These are phyloP conservation scores for Rhodotorula paludigena DNA, from an alignment of 768 basidiomycete genomes.

Conservation along the genomic window DNA sequence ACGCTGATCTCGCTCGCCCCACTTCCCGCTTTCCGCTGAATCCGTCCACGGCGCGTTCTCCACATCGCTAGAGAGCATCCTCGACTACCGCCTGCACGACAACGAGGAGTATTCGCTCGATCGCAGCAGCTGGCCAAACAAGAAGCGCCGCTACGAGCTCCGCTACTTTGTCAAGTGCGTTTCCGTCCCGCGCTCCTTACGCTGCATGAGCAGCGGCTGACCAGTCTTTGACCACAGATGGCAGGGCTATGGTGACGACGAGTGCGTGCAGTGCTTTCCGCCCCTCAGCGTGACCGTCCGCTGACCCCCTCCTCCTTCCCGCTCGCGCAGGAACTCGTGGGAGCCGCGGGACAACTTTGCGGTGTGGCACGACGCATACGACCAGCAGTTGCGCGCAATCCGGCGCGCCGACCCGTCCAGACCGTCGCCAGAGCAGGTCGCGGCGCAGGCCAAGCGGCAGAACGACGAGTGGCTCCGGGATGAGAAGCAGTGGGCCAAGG, in stretches of 20 bases:
- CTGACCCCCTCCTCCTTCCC: not conserved
- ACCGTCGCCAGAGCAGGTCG: not conserved
- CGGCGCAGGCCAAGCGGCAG: not conserved
- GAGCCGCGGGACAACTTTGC: not conserved
- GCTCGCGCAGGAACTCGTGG: slow-evolving; percentile 4
- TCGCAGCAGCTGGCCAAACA: not conserved
- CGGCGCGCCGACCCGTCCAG: not conserved
- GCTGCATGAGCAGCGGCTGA: not conserved
- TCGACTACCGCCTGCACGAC: not conserved
- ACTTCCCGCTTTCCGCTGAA: not conserved
- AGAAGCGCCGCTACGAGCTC: not conserved
- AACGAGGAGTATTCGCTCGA: not conserved
- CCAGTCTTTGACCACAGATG: not conserved
- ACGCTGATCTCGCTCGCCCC: too few relatives aligned
- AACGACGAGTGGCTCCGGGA: not conserved
- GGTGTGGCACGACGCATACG: not conserved
- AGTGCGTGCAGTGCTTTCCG: not conserved
- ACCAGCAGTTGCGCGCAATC: not conserved
- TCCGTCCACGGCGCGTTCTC: not conserved
- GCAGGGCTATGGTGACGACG: not conserved
- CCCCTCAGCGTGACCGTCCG: not conserved
- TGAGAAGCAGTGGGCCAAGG: not conserved
- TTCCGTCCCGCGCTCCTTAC: too few relatives aligned
- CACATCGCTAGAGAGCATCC: not conserved
- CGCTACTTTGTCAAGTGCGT: slow-evolving; percentile 10